A percentile compares a stretch with the other conserved stretches of the same genome.
Conservation (phyloP, 2,329 filamentous ascomycete species). For the Catunica adiposa region DNA sequence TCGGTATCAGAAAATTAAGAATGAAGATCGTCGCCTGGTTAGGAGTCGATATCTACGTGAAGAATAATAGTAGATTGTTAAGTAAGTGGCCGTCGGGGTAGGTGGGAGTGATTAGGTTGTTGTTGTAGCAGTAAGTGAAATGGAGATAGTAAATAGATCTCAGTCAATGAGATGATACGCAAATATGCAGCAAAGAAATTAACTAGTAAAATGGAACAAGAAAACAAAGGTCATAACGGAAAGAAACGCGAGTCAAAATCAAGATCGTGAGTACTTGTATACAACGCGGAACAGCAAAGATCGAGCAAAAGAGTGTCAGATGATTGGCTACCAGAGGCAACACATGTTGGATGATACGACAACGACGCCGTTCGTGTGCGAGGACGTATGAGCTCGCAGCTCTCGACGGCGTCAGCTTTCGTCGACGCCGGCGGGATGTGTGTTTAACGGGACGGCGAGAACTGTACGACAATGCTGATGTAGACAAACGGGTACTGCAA, state of each 20-base stretch:
- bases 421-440: not conserved
- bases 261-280: slow-evolving; percentile 1
- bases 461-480: not conserved
- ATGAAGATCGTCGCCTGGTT: not conserved
- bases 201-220: not conserved
- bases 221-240: not conserved
- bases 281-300: not conserved
- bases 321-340: slow-evolving; percentile 5
- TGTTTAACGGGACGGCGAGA: not conserved
- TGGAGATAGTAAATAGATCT: not conserved
- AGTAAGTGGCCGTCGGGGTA: not conserved
- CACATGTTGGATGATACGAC: not conserved
- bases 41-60: too few relatives aligned
- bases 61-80: not conserved
- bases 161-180: not conserved
- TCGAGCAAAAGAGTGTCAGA: not conserved
- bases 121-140: not conserved
- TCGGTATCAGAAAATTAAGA: not conserved
- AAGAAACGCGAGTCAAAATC: slow-evolving; percentile 17
- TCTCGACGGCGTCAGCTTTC: not conserved
- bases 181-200: not conserved
- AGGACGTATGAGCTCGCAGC: not conserved
- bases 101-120: not conserved
- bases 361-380: not conserved
- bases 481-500: not conserved